phyloP scores from a whole-genome alignment of 768 basidiomycete species.

The Termitomyces sp. region DNA sequence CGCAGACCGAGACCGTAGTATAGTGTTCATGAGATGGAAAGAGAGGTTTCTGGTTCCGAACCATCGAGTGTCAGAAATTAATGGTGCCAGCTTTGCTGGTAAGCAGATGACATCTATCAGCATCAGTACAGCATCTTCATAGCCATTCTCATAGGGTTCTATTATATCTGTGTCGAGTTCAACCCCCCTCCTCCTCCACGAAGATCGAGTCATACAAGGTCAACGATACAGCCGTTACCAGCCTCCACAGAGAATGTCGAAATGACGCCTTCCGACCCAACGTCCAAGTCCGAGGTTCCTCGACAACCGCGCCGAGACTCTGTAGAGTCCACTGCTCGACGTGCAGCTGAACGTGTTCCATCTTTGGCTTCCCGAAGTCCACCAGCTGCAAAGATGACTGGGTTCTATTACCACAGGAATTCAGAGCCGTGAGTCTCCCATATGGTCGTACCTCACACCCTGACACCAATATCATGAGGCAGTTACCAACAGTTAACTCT shows the following conservation, averaged over 20 bases:
- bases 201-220: conserved; percentile 18
- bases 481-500: conserved; percentile 88
- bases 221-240: conserved; percentile 33
- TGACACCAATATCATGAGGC: conserved; percentile 8
- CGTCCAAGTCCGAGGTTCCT: conserved; percentile 32
- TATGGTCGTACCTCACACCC: not conserved
- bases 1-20: conserved; percentile 70
- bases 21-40: conserved; percentile 96
- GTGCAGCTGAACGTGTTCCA: conserved; percentile 38
- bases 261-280: conserved; percentile 26
- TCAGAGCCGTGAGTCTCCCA: conserved; percentile 75
- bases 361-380: conserved; percentile 46
- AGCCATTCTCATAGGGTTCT: conserved; percentile 61
- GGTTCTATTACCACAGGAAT: conserved; percentile 93
- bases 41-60: conserved; percentile 96
- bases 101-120: conserved; percentile 24
- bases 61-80: conserved; percentile 90
- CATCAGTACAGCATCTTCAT: conserved; percentile 18
- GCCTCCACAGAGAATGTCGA: conserved; percentile 24
- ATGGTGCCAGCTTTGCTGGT: conserved; percentile 95
- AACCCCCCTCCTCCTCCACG: conserved; percentile 56
- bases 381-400: conserved; percentile 74
- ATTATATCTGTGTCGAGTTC: conserved; percentile 93
- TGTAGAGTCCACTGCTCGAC: conserved; percentile 36
- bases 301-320: conserved; percentile 40